phyloP scores from a whole-genome alignment of 805 yeast species.

The Pachysolen tannophilus region DNA sequence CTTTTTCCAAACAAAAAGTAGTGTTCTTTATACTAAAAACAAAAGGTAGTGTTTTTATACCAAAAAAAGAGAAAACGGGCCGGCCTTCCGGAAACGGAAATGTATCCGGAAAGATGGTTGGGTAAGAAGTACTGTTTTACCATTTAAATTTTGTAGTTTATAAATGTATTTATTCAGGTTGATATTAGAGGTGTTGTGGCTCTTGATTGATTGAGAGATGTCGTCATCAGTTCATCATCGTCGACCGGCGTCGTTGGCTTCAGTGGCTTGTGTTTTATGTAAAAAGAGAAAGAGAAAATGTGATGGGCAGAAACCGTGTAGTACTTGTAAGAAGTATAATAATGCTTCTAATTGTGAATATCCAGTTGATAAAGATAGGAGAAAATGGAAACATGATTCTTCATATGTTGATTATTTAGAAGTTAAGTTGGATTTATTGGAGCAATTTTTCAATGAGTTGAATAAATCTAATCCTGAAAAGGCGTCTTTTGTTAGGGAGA shows the following conservation, averaged over 20 bases:
- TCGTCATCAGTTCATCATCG: too few relatives aligned
- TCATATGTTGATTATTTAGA: conserved; percentile 23
- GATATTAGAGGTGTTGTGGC: too few relatives aligned
- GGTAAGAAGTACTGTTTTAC: too few relatives aligned
- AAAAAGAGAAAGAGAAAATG: conserved; percentile 21
- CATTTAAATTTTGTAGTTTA: too few relatives aligned
- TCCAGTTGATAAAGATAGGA: conserved; percentile 15
- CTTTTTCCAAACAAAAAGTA: too few relatives aligned
- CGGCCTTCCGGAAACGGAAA: too few relatives aligned
- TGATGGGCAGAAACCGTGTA: conserved; percentile 22
- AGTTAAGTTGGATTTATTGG: conserved; percentile 19
- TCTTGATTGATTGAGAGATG: too few relatives aligned
- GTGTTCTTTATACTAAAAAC: too few relatives aligned
- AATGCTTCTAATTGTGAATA: conserved; percentile 18
- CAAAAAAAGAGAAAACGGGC: too few relatives aligned
- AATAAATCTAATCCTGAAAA: conserved; percentile 15
- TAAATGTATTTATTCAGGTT: too few relatives aligned
- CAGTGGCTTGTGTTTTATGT: conserved; percentile 14
- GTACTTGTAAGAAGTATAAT: conserved; percentile 18
- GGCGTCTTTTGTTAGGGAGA: conserved; percentile 3
- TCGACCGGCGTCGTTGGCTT: conserved; percentile 3
- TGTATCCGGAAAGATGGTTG: too few relatives aligned
- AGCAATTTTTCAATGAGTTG: conserved; percentile 18
- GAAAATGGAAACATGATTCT: conserved; percentile 24
- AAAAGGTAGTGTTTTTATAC: too few relatives aligned